Base-by-base conservation (phyloP, 345 rosid species). In the Trapa bicornis region DNA sequence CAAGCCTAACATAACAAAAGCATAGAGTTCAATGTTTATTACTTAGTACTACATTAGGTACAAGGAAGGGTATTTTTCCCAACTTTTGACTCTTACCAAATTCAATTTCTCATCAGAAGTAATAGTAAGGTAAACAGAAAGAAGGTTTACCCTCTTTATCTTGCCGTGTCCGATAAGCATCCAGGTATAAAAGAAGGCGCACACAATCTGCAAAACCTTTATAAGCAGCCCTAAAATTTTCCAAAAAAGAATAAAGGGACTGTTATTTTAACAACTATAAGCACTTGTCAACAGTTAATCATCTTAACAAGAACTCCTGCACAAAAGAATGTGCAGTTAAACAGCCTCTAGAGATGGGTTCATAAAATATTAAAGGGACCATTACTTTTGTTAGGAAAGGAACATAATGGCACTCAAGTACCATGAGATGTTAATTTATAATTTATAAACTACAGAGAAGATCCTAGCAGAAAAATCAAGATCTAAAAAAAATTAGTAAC, bases 181-280 rank as follows among this genome's bases (percentile, higher is more conserved):
- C 97, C 70, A 94, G 80, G 80, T 89, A 91, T 70, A 94, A 77
- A 37, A 94, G 89, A 65, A 94, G 93, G 65, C 96, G 90, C 75
- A 94, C 85, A 66, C 87, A 91, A 82, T 94, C 99, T 22, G 93
- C 89, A 78, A 85, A 94, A 72, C 99, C 99, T 80, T 91, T 94
- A 85, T 94, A 94, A 52, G 97, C 97, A 66, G 97, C 99, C 97
- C 96, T 41, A 41, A 8, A 80, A 71, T 81, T 81, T 73, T 73
- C 89, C 81, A 81, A 74, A 4, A 50, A 69, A 66, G 58, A 79
- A 54, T 47, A 71, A 65, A 69, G n/a, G 6, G 1, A 69, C 14
- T 37, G 42, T 38, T 32, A 13, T 22, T 17, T 48, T 50, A 37
- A 33, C 57, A 47, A 68, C 43, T 64, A 58, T 2, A 2, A 5